Evolutionary conservation across 2,329 filamentous ascomycete species (phyloP).

Genomic region (Paraphaeosphaeria minitans): DNA sequence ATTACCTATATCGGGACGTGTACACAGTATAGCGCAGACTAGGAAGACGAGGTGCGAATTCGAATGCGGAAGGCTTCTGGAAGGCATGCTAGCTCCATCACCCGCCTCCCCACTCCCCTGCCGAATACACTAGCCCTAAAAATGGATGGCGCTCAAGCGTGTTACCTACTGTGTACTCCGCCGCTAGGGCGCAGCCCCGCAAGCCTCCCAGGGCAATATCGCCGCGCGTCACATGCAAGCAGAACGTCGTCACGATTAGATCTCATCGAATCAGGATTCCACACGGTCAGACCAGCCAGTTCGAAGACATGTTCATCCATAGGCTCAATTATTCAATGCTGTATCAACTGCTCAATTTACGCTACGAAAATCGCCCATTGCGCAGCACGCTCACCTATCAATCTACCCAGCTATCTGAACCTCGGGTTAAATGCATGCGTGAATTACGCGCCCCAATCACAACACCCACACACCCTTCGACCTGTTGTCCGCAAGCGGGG

Average conservation of each 20-base stretch:
- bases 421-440: neutral
- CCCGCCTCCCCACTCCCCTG: no score
- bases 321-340: neutral
- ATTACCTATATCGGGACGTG: no score
- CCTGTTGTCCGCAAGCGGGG: constrained; percentile 18
- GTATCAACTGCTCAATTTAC: neutral
- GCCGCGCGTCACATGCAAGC: neutral
- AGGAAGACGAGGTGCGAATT: no score
- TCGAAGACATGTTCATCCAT: neutral
- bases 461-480: constrained; percentile 20
- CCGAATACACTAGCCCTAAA: no score
- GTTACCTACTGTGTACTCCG: no score
- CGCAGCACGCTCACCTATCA: neutral
- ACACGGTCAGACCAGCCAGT: no score
- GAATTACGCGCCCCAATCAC: constrained; percentile 34
- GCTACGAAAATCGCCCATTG: neutral
- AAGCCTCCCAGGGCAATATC: neutral
- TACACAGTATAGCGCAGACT: no score
- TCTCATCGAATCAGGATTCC: neutral
- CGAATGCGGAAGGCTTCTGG: no score
- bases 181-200: neutral
- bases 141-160: no score
- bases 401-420: neutral
- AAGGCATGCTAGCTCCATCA: no score
- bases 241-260: neutral